Evolutionary conservation across 2,329 filamentous ascomycete species (phyloP), one percentile per base, ranked within the genome.

Genomic region (Neophaeococcomyces mojaviensis): DNA sequence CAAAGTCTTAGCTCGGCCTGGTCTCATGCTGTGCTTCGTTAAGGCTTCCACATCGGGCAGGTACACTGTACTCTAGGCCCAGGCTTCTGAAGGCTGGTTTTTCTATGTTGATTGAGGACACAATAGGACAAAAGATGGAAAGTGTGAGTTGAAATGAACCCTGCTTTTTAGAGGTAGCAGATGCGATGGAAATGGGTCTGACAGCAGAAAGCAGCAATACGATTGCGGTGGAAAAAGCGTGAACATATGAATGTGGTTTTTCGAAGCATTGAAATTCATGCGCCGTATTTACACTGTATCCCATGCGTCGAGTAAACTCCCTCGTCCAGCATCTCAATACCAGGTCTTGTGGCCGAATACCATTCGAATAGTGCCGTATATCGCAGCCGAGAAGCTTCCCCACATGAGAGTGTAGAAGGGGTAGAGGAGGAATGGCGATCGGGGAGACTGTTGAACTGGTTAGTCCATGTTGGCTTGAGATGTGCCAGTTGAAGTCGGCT

Each of bases 301-400:
- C 18, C 22, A 39, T 37, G 26, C 26, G 18, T 33, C 36, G 31
- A 28, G 26, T 7, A 24, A 7, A 18, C 20, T 40, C 26, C 33
- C 36, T 30, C 31, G 10, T 33, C 40, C 16, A 9, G 30, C 33
- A 47, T 44, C 51, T 45, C 51, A 57, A 37, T 31, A 77, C 74
- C 77, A 80, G 49, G 79, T 81, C 76, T 82, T 83, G 69, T 82
- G 72, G 61, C 79, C 79, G 43, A 71, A 59, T 46, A 68, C 59
- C 59, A 70, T 60, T 48, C 68, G 66, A 58, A 57, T 49, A 64
- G 68, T 70, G 54, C 64, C 68, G 49, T 70, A 70, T 50, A 63
- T 58, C 47, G 66, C 60, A 48, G 57, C 60, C 9, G 39, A 31
- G n/a, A 53, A 40, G 9, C 42, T 46, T 28, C 51, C 54, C 33